Evolutionary conservation across 768 basidiomycete species (phyloP).

Genomic region (Tricholoma terreum): DNA sequence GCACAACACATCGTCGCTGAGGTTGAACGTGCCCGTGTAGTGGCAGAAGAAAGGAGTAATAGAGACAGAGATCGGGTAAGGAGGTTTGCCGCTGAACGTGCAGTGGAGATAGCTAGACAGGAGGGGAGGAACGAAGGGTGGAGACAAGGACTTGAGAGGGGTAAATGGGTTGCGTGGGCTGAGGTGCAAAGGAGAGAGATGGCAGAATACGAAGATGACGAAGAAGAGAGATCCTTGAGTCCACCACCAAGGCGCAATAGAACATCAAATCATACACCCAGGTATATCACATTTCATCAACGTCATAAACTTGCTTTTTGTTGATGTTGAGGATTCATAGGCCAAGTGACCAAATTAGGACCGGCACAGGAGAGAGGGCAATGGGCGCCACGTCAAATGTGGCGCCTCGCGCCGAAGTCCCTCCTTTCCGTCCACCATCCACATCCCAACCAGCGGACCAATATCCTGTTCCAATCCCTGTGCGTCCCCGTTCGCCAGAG

Average conservation of each 20-base stretch:
- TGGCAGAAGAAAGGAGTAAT: slow-evolving; percentile 46
- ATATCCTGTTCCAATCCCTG: not conserved
- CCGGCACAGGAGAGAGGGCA: not conserved
- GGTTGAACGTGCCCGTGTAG: slow-evolving; percentile 45
- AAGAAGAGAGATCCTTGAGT: not conserved
- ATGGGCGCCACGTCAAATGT: slow-evolving; percentile 11
- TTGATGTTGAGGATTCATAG: not conserved
- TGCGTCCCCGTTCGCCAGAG: slow-evolving; percentile 12
- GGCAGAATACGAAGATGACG: slow-evolving; percentile 5
- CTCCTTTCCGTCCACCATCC: slow-evolving; percentile 11
- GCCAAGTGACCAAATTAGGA: not conserved
- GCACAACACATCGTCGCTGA: slow-evolving; percentile 52
- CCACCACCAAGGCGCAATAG: not conserved
- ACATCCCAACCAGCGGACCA: slow-evolving; percentile 11
- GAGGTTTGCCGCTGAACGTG: slow-evolving; percentile 42
- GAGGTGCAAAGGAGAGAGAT: not conserved
- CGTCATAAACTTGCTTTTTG: not conserved
- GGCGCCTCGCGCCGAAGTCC: slow-evolving; percentile 13
- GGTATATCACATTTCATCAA: not conserved
- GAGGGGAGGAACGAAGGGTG: slow-evolving; percentile 53
- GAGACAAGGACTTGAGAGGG: slow-evolving; percentile 41
- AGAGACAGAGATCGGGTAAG: slow-evolving; percentile 45
- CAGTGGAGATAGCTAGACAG: slow-evolving; percentile 49
- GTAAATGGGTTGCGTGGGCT: slow-evolving; percentile 17
- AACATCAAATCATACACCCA: not conserved